These are phyloP conservation scores for Diospyros kaki DNA, from an alignment of 148 eudicot genomes.

Conservation along the genomic window DNA sequence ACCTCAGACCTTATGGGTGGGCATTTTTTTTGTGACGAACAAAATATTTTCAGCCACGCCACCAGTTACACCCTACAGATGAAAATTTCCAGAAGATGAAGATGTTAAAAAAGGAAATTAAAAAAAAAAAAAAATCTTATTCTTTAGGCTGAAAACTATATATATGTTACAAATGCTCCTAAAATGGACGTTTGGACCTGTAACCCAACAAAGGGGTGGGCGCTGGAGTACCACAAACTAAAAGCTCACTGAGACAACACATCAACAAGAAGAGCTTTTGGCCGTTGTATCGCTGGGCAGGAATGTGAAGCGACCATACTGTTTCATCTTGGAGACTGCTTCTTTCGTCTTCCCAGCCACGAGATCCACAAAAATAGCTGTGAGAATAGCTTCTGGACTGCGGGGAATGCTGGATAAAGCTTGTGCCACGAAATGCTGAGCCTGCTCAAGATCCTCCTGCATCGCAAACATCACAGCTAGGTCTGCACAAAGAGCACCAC, in stretches of 20 bases:
- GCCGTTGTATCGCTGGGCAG: conserved; percentile 35
- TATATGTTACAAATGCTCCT: conserved; percentile 72
- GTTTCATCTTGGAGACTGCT: conserved; percentile 71
- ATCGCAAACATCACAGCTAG: conserved; percentile 53
- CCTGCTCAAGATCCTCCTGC: conserved; percentile 73
- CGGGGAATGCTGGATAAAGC: conserved; percentile 54
- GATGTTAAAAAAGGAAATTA: not conserved
- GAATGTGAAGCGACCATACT: conserved; percentile 48
- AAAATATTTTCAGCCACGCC: conserved; percentile 30
- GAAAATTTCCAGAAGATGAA: conserved; percentile 6
- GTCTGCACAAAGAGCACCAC: conserved; percentile 60
- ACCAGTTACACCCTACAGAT: conserved; percentile 27
- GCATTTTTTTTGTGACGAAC: conserved; percentile 19
- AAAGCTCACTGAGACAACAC: conserved; percentile 18
- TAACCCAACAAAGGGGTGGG: conserved; percentile 41
- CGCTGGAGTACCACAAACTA: conserved; percentile 25
- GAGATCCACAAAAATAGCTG: conserved; percentile 67
- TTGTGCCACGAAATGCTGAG: conserved; percentile 35
- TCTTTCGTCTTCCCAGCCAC: conserved; percentile 48
- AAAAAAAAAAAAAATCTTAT: conserved; percentile 30
- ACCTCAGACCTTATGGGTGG: conserved; percentile 32
- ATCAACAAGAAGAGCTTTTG: conserved; percentile 35
- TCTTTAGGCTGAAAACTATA: conserved; percentile 62
- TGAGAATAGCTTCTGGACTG: conserved; percentile 57
- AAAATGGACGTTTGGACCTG: conserved; percentile 44